These are phyloP conservation scores for Rhizopogon vesiculosus DNA, from an alignment of 768 basidiomycete species.

Conservation along the genomic window DNA sequence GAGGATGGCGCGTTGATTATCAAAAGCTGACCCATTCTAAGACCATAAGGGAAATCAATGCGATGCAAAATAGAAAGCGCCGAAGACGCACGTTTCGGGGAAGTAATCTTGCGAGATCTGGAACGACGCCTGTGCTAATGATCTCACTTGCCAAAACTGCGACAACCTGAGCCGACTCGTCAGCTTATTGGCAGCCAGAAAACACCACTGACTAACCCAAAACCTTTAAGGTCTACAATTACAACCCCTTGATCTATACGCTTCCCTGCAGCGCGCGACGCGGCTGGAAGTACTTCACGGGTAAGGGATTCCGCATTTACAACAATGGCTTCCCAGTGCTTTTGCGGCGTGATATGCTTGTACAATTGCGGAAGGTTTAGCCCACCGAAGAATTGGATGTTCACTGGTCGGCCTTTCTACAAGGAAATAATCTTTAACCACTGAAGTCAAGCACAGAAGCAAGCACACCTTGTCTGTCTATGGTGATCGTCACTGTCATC, in stretches of 20 bases:
- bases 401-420: constrained; percentile 68
- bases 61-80: background rate
- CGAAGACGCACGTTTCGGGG: constrained; percentile 60
- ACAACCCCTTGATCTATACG: constrained; percentile 50
- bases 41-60: background rate
- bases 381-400: constrained; percentile 59
- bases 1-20: constrained; percentile 71
- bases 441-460: background rate
- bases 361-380: constrained; percentile 56
- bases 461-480: constrained; percentile 64
- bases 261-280: constrained; percentile 49
- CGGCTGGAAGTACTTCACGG: constrained; percentile 65
- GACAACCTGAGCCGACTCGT: constrained; percentile 36
- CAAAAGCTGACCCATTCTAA: constrained; percentile 67
- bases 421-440: background rate
- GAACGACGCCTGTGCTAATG: constrained; percentile 55
- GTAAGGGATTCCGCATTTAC: constrained; percentile 62
- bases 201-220: constrained; percentile 42
- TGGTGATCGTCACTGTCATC: background rate
- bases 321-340: constrained; percentile 58
- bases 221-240: constrained; percentile 67
- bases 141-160: constrained; percentile 76
- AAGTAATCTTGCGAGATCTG: constrained; percentile 78
- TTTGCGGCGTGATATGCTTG: constrained; percentile 51
- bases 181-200: background rate